Percentiles rank a stretch among this genome's conserved stretches.
Conservation (phyloP, 768 basidiomycete species). For the Chalciporus chontae region DNA sequence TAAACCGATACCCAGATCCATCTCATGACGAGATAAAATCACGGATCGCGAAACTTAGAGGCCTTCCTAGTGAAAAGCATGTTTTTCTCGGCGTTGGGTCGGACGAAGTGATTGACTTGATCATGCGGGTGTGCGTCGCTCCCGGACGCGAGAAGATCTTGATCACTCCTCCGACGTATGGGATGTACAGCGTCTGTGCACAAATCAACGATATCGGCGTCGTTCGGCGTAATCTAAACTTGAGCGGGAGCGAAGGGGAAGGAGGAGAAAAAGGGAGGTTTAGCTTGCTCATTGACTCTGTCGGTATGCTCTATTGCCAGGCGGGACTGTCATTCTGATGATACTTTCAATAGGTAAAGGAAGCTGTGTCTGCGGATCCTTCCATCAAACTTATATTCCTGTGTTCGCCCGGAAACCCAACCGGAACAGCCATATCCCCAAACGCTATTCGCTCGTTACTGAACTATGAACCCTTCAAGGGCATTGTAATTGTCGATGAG, state of each 20-base stretch:
- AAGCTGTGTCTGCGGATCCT: conserved; percentile 62
- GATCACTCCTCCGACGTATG: conserved; percentile 93
- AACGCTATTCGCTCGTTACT: conserved; percentile 63
- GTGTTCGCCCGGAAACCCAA: conserved; percentile 97
- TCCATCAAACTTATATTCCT: conserved; percentile 89
- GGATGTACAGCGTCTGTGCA: conserved; percentile 95
- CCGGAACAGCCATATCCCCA: conserved; percentile 81
- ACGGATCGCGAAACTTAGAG: conserved; percentile 70
- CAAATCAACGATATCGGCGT: conserved; percentile 91
- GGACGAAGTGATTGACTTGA: conserved; percentile 93
- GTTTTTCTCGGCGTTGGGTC: conserved; percentile 96
- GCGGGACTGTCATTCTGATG: neutral
- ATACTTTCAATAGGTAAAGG: conserved; percentile 59
- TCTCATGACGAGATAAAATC: conserved; percentile 76
- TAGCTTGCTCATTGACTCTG: conserved; percentile 70
- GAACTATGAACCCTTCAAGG: conserved; percentile 79
- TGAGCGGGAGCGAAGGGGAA: conserved; percentile 59
- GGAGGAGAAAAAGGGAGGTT: conserved; percentile 73
- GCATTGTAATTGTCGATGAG: conserved; percentile 92
- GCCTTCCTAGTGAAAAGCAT: conserved; percentile 57
- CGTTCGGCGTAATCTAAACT: conserved; percentile 69
- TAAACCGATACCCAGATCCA: conserved; percentile 95
- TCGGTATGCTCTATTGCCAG: conserved; percentile 33
- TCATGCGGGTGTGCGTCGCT: conserved; percentile 84
- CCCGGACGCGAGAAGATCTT: conserved; percentile 82